Evolutionary conservation across 2,329 filamentous ascomycete species (phyloP).

Genomic region (Ophiostoma tasmaniense): DNA sequence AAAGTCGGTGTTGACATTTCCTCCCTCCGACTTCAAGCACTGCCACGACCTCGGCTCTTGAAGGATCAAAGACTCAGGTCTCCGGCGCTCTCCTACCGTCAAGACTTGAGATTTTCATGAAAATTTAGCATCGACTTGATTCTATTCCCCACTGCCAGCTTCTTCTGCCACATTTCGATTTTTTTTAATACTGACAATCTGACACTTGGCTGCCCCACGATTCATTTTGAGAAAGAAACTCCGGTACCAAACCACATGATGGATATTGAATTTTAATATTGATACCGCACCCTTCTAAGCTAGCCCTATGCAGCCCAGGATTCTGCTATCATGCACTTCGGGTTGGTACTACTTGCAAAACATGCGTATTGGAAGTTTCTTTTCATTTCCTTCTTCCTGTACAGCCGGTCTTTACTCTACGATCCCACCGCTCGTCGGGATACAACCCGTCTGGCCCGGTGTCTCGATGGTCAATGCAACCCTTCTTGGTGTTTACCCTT

Average conservation of each 20-base stretch:
- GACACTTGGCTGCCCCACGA: not conserved
- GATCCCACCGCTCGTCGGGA: not conserved
- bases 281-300: not conserved
- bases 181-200: not conserved
- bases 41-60: not conserved
- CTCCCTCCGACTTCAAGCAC: not conserved
- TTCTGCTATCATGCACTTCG: not conserved
- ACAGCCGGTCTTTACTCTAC: not conserved
- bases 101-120: not conserved
- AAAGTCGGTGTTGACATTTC: not conserved
- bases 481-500: not conserved
- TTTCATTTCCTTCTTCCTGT: not conserved
- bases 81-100: not conserved
- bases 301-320: not conserved
- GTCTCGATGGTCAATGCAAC: not conserved
- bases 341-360: no score
- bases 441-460: not conserved
- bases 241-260: not conserved
- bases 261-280: not conserved
- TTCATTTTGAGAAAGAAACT: not conserved
- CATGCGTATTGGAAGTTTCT: not conserved
- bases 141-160: not conserved
- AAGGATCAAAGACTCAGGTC: not conserved
- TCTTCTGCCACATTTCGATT: not conserved
- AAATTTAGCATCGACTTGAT: no score